These are phyloP conservation scores for Penicillium coffeae DNA, from an alignment of 495 filamentous ascomycete species.

Conservation along the genomic window DNA sequence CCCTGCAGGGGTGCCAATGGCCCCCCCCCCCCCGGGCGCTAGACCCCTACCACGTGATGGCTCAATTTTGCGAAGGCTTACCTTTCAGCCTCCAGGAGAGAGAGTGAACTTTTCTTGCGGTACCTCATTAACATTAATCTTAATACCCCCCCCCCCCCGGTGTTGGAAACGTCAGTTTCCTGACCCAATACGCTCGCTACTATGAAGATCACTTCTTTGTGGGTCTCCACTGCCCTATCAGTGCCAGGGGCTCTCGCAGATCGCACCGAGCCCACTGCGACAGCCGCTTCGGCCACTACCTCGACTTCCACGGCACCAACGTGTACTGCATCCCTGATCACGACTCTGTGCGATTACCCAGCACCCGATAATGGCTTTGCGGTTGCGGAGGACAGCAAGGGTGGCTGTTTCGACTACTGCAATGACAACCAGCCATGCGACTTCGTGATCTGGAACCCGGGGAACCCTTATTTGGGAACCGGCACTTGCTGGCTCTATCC, in stretches of 20 bases:
- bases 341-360: conserved; percentile 21
- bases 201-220: conserved; percentile 24
- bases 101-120: too few relatives aligned
- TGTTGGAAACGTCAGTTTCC: conserved; percentile 3
- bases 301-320: conserved; percentile 19
- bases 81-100: too few relatives aligned
- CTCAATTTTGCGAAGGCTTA: too few relatives aligned
- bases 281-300: conserved; percentile 16
- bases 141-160: too few relatives aligned
- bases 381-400: conserved; percentile 16
- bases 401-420: conserved; percentile 28
- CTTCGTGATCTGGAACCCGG: conserved; percentile 23
- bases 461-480: conserved; percentile 18
- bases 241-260: conserved; percentile 17
- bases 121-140: too few relatives aligned
- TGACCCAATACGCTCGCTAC: conserved; percentile 19
- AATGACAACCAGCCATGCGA: conserved; percentile 24
- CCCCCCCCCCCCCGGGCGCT: too few relatives aligned
- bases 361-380: conserved; percentile 15
- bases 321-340: conserved; percentile 24
- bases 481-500: conserved; percentile 28
- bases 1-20: too few relatives aligned
- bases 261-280: conserved; percentile 5
- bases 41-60: too few relatives aligned
- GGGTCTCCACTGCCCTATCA: conserved; percentile 20